Evolutionary conservation across 2,329 filamentous ascomycete species (phyloP), one percentile per base, ranked within the genome.

Genomic region (Fusarium floridanum): DNA sequence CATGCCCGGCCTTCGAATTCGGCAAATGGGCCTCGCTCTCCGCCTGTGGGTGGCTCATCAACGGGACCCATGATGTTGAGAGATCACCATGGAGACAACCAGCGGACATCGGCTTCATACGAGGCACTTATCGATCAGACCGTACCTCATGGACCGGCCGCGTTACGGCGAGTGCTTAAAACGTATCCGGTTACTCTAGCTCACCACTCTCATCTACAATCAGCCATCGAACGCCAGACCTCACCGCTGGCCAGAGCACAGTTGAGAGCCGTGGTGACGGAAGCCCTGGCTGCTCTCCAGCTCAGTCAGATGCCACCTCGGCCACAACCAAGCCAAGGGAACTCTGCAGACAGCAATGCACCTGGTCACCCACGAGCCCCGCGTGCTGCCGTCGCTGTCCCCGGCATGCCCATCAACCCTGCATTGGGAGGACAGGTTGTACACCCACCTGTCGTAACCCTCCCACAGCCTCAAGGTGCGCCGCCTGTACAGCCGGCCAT

Each of bases 111-210:
- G 11, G 78, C 81, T n/a, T 85, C 85, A 5, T 88, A 88, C 62
- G 85, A 82, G 39, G 82, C 84, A 11, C 80, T 91, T 68, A 90
- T 92, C 61, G 88, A 92, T 66, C 81, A 83, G 7, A 82, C 86
- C 16, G 84, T 92, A 0, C 84, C 87, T 0, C 84, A 86, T 61
- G 90, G 90, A 0, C 84, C 84, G 0, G 79, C 78, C 4, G 84
- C 85, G 6, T 81, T 91, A 10, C 82, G 85, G 34, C 83, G 86
- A 45, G 84, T 85, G 2, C 78, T 91, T 32, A 72, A 80, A 0
- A 84, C 80, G 5, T 86, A 89, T 67, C 88, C 88, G 1, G 83
- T 83, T 5, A 85, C 89, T 71, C 81, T 90, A 6, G 81, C 82
- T 6, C 87, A 86, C 71, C 85, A 88, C 61, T 81, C 78, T 7